Percentiles rank a stretch among this genome's conserved stretches.
Conservation (phyloP, 2,329 filamentous ascomycete species). For the Rugonectria rugulosa region DNA sequence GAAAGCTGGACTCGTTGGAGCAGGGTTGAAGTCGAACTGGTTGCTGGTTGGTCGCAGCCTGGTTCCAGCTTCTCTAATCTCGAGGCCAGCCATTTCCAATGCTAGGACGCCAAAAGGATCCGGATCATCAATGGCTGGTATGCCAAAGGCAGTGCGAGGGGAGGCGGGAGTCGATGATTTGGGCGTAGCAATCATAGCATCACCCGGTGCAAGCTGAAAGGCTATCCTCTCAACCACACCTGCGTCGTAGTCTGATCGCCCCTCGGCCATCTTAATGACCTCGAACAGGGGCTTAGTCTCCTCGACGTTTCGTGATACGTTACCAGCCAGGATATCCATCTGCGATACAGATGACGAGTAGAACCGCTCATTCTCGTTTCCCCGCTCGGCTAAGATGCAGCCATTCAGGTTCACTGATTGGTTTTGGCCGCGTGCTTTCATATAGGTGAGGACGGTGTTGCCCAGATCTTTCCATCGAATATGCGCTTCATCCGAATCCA, state of each 20-base stretch:
- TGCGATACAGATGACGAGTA: conserved; percentile 59
- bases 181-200: conserved; percentile 65
- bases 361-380: conserved; percentile 67
- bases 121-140: conserved; percentile 81
- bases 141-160: conserved; percentile 69
- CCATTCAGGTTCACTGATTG: conserved; percentile 63
- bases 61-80: conserved; percentile 88
- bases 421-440: conserved; percentile 65
- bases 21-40: conserved; percentile 83
- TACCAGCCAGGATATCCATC: conserved; percentile 65
- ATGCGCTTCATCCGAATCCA: conserved; percentile 61
- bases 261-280: conserved; percentile 88
- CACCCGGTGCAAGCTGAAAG: conserved; percentile 76
- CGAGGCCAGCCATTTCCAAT: conserved; percentile 87
- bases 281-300: conserved; percentile 72
- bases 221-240: conserved; percentile 69
- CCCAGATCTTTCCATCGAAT: conserved; percentile 60
- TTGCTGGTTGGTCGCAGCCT: conserved; percentile 74
- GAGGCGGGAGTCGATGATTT: conserved; percentile 44
- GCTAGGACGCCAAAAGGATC: conserved; percentile 93
- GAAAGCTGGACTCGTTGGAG: conserved; percentile 76
- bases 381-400: conserved; percentile 63
- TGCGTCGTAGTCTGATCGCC: conserved; percentile 77
- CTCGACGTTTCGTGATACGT: conserved; percentile 61
- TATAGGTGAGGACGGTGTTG: conserved; percentile 64